Evolutionary conservation across 1,139 yeast species (phyloP), one percentile per base, ranked within the genome.

Genomic region (Hyphopichia pseudoburtonii): DNA sequence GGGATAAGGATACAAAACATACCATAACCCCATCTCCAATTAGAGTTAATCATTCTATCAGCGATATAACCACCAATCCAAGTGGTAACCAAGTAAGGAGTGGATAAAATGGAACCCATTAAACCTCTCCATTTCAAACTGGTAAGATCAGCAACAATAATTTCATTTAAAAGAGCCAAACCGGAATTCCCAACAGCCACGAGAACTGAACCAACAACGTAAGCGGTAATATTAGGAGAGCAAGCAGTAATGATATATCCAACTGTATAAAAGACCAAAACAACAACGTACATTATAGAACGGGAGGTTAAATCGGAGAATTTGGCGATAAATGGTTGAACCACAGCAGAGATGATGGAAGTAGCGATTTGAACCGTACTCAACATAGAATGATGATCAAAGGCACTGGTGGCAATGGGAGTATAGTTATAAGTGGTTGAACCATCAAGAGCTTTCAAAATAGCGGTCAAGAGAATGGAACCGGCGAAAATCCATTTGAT

Each of bases 21-120:
- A 39, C 67, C 68, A 40, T 60, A 62, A 33, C 68, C 69, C 68
- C 67, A 63, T 48, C 66, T 54, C 67, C 67, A 63, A 37, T 57
- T 59, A 23, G 36, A 27, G 11, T 39, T 42, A n/a, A 55, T 40
- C 16, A 64, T 44, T 14, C 58, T 52, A 3, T 53, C 47, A 15
- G 55, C 66, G 37, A 64, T 61, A 16, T 51, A 50, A 16, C 66
- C 66, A 4, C 66, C 46, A 36, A 60, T 51, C 70, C 70, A 64
- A 12, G 57, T 47, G 30, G 56, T 61, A 33, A 60, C 51, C 30
- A 64, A 36, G 34, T 52, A 60, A 17, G 69, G 69, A 5, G 57
- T 40, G 1, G 64, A 35, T 10, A 62, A 40, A 4, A 61, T 28
- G 17, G 59, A 56, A 17, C 40, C 33, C 8, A 56, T 32, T 3